Evolutionary conservation across 2,329 filamentous ascomycete species (phyloP).

Genomic region (Colletotrichum navitas): DNA sequence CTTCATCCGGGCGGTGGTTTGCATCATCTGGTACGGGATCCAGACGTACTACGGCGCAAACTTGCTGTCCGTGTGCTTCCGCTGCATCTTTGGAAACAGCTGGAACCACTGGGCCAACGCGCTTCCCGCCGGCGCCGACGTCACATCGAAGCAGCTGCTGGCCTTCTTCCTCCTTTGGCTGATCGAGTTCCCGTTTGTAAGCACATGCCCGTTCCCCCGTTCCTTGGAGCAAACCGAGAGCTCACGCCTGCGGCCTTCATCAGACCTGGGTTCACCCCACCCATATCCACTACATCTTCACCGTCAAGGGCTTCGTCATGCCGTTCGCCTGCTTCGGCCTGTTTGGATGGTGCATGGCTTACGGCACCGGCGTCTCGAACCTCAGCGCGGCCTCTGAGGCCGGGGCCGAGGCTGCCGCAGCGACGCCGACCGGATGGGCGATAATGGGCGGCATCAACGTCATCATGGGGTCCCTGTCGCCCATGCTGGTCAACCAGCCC

Average conservation of each 20-base stretch:
- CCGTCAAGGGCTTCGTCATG: slow-evolving; percentile 52
- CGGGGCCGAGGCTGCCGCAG: slow-evolving; percentile 45
- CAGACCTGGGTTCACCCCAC: slow-evolving; percentile 52
- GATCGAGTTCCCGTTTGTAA: slow-evolving; percentile 54
- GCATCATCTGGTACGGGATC: slow-evolving; percentile 50
- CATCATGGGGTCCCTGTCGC: slow-evolving; percentile 53
- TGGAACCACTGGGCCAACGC: slow-evolving; percentile 51
- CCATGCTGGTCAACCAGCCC: slow-evolving; percentile 53
- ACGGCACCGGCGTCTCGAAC: slow-evolving; percentile 46
- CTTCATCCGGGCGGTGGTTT: slow-evolving; percentile 50
- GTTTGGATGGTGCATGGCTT: slow-evolving; percentile 52
- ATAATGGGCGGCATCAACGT: slow-evolving; percentile 55
- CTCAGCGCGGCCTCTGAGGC: slow-evolving; percentile 47
- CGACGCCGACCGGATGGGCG: slow-evolving; percentile 52
- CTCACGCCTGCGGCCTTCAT: background rate
- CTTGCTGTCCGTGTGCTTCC: slow-evolving; percentile 45
- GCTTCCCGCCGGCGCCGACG: slow-evolving; percentile 49
- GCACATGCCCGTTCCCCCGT: slow-evolving; percentile 1
- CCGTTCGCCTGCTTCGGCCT: slow-evolving; percentile 53
- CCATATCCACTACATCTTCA: slow-evolving; percentile 53
- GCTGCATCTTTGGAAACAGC: slow-evolving; percentile 51
- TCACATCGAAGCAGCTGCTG: slow-evolving; percentile 52
- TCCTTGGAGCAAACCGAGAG: background rate
- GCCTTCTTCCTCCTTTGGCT: slow-evolving; percentile 56
- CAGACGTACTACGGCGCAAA: slow-evolving; percentile 46